Base-by-base conservation (phyloP, 345 rosid genomes). In the Murraya paniculata region DNA sequence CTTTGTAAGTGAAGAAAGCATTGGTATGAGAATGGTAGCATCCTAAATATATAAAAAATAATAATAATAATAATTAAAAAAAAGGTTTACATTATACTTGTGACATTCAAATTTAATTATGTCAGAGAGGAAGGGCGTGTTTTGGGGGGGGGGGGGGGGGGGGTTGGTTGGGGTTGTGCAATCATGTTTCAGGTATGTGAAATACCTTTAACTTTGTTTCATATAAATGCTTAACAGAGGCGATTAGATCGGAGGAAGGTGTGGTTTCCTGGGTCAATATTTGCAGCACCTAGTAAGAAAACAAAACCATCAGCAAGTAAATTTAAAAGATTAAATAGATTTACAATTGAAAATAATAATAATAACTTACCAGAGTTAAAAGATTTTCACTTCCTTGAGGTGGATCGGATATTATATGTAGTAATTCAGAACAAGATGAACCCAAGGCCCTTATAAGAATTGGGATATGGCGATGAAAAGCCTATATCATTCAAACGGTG, bases 301-400 rank as follows among this genome's bases (percentile, higher is more conserved):
- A 59, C 8, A 74, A 84, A 73, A 77, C 56, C 66, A 73, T 82
- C 78, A 81, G 60, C 22, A 59, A 78, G 55, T n/a, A 24, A 77
- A 76, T 28, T 76, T 39, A 41, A 53, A 69, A 48, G 68, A 64
- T 82, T 55, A 75, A 72, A 41, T 50, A 60, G 60, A 69, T 28
- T 57, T 79, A 48, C 72, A 72, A 50, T 39, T 36, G 45, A 68
- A 83, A 50, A 6, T 5, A 30, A 64, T 28, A 62, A 78, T 75
- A 64, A 67, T 76, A 68, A 80, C 68, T 77, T 87, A 96, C 99
- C 87, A 89, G 84, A 70, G 88, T 92, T 90, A 96, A 85, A 77
- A 96, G 95, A 86, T 92, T 91, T 88, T 96, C 99, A 86, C 98
- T 94, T 87, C 98, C 98, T 88, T 88, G 91, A 62, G 99, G 99